phyloP scores from a whole-genome alignment of 495 filamentous ascomycete species.

The Neurospora sp. region DNA sequence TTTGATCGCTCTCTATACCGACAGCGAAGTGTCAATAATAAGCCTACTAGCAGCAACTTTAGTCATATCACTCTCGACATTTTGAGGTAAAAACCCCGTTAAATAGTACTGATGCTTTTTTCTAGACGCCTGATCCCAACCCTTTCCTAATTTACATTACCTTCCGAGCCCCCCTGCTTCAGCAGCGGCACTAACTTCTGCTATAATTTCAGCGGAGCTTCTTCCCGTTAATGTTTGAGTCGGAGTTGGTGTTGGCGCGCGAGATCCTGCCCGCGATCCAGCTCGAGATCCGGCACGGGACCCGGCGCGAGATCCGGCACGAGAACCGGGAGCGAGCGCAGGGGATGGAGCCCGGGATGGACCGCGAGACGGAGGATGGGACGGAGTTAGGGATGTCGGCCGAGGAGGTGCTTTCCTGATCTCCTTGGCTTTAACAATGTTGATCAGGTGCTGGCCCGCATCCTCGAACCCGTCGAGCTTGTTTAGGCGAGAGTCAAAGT shows the following conservation, averaged over 20 bases:
- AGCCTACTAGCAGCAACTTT: background rate
- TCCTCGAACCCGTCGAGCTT: slow-evolving; percentile 75
- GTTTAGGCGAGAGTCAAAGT: slow-evolving; percentile 61
- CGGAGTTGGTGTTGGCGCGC: background rate
- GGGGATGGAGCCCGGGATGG: slow-evolving; percentile 4
- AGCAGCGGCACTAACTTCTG: background rate
- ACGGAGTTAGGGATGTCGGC: background rate
- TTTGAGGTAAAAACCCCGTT: background rate
- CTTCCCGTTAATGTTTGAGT: background rate
- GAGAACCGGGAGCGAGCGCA: background rate
- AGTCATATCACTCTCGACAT: background rate
- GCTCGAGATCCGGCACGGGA: background rate
- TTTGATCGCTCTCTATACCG: background rate
- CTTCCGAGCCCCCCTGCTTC: background rate
- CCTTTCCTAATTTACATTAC: background rate
- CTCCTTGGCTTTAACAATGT: slow-evolving; percentile 55
- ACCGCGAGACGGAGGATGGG: background rate
- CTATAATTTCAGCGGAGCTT: background rate
- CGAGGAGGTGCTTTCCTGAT: slow-evolving; percentile 17
- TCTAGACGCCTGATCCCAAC: background rate
- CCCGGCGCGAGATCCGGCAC: background rate
- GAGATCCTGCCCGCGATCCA: background rate
- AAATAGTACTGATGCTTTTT: background rate
- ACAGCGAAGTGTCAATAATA: background rate
- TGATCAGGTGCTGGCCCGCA: slow-evolving; percentile 54